Conservation (phyloP, 2,329 filamentous ascomycete species). For the Penicillium sp. region DNA sequence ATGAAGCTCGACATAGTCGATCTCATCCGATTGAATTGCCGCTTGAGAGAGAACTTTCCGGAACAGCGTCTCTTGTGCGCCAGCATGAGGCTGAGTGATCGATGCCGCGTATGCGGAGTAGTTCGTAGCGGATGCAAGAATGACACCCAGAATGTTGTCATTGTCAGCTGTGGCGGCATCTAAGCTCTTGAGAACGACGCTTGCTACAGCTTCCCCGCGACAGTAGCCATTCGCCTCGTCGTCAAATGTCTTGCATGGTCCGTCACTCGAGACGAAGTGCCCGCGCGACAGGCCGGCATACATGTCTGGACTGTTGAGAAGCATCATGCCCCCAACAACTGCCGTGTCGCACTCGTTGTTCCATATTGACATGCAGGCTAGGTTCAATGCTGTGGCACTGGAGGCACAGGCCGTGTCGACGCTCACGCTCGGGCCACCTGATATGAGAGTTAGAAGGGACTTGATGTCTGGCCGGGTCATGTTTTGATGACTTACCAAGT, state of each 20-base stretch:
- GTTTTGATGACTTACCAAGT: background rate
- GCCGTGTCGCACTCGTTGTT: constrained; percentile 73
- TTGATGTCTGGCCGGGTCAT: too few relatives aligned
- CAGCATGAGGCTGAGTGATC: constrained; percentile 42
- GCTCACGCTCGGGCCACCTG: constrained; percentile 65
- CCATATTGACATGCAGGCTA: constrained; percentile 68
- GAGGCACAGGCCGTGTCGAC: constrained; percentile 69
- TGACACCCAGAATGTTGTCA: constrained; percentile 42
- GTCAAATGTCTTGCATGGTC: constrained; percentile 50
- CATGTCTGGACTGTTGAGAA: constrained; percentile 72
- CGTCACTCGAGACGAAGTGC: constrained; percentile 32
- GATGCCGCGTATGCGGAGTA: constrained; percentile 46
- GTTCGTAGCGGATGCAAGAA: constrained; percentile 44
- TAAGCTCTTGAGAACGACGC: constrained; percentile 51
- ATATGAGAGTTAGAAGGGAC: constrained; percentile 50
- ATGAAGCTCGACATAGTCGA: constrained; percentile 41
- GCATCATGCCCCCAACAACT: constrained; percentile 69
- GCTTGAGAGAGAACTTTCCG: constrained; percentile 37
- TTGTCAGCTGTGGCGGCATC: constrained; percentile 51
- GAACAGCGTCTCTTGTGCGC: constrained; percentile 37
- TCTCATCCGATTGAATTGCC: constrained; percentile 36
- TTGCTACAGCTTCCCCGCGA: constrained; percentile 49
- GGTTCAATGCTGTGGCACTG: constrained; percentile 57
- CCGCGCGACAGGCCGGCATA: constrained; percentile 65
- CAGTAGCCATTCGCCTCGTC: constrained; percentile 53